Evolutionary conservation across 73 alveolate species (phyloP).

Genomic region (Paramecium pentaurelia): DNA sequence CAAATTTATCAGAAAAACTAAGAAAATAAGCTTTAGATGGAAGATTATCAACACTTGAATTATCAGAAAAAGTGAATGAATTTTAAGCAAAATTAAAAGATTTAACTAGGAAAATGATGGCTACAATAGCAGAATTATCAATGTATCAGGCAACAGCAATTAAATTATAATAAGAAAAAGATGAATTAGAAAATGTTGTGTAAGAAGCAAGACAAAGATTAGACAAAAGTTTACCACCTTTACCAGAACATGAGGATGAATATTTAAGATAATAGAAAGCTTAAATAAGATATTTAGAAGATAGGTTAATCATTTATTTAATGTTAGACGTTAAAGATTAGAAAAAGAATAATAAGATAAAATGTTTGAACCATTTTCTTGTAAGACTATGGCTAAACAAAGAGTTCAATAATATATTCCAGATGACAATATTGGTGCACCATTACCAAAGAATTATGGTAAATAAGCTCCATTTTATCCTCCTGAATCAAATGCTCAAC

Average conservation of each 20-base stretch:
- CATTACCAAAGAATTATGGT: slow-evolving; percentile 92
- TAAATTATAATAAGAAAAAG: slow-evolving; percentile 87
- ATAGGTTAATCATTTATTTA: slow-evolving; percentile 63
- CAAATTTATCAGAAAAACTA: slow-evolving; percentile 91
- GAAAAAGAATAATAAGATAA: slow-evolving; percentile 77
- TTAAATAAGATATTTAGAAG: slow-evolving; percentile 70
- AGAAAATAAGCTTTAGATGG: slow-evolving; percentile 96
- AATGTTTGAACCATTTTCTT: slow-evolving; percentile 74
- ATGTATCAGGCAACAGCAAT: slow-evolving; percentile 95
- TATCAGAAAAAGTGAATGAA: slow-evolving; percentile 93
- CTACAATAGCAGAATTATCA: slow-evolving; percentile 97
- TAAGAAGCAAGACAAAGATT: slow-evolving; percentile 78
- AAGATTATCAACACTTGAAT: slow-evolving; percentile 88
- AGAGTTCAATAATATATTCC: slow-evolving; percentile 94
- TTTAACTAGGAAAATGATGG: slow-evolving; percentile 91
- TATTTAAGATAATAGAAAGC: slow-evolving; percentile 79
- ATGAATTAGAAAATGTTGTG: slow-evolving; percentile 81
- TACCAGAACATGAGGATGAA: slow-evolving; percentile 84
- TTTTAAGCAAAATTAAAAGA: slow-evolving; percentile 91
- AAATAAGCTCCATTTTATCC: slow-evolving; percentile 93
- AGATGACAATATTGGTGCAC: slow-evolving; percentile 78
- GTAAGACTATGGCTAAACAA: slow-evolving; percentile 89
- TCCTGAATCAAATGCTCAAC: slow-evolving; percentile 88
- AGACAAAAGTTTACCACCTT: slow-evolving; percentile 90
- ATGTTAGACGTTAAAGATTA: slow-evolving; percentile 61